Conservation (phyloP, 176 grass and related monocot genomes). For the Oryza brachyantha region DNA sequence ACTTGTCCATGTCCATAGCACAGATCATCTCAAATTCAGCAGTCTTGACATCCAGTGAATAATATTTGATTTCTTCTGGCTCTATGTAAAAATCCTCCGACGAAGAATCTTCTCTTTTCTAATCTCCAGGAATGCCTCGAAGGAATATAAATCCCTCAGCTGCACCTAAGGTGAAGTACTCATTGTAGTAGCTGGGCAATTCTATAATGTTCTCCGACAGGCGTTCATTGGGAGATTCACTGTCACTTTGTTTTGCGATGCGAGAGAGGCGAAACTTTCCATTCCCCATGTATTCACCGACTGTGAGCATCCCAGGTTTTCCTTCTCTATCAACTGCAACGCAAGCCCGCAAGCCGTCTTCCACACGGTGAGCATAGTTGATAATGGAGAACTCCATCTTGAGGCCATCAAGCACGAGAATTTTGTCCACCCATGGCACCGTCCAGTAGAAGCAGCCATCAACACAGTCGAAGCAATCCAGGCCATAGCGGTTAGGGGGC, state of each 20-base stretch:
- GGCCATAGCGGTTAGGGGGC: neutral
- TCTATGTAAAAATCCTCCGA: no score
- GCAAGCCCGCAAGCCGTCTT: neutral
- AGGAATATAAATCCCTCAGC: constrained; percentile 23
- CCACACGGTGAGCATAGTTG: neutral
- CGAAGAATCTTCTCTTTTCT: neutral
- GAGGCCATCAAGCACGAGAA: neutral
- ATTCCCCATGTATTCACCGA: neutral
- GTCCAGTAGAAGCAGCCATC: constrained; percentile 25
- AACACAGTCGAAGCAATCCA: neutral
- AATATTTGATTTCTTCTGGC: neutral
- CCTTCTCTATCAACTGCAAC: neutral
- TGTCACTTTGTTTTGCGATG: neutral
- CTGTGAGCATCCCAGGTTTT: neutral
- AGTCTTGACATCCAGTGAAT: constrained; percentile 4
- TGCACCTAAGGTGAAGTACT: neutral
- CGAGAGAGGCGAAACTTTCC: neutral
- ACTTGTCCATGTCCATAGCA: neutral
- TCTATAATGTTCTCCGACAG: neutral
- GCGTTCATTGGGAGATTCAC: neutral
- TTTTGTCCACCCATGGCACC: neutral
- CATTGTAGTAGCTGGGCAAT: neutral
- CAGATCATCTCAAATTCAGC: constrained; percentile 14
- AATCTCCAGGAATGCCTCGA: neutral
- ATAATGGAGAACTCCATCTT: constrained; percentile 26